These are phyloP conservation scores for Harrya chromipes DNA, from an alignment of 768 basidiomycete genomes.

Conservation along the genomic window DNA sequence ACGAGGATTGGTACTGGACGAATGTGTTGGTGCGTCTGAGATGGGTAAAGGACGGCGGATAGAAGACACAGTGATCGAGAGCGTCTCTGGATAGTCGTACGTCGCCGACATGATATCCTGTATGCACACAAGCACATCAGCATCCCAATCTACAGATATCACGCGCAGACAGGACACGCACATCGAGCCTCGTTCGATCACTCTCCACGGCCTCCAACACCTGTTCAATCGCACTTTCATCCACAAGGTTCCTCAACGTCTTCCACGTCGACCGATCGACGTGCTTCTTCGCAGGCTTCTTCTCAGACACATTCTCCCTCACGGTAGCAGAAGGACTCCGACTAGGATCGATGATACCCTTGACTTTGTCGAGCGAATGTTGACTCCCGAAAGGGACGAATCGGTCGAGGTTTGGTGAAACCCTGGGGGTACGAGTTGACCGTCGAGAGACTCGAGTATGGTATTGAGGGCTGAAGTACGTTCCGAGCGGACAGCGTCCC, in stretches of 20 bases:
- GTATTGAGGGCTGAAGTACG: conserved; percentile 61
- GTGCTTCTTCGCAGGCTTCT: conserved; percentile 16
- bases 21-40: conserved; percentile 44
- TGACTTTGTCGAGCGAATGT: conserved; percentile 44
- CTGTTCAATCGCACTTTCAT: conserved; percentile 79
- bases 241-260: conserved; percentile 81
- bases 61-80: conserved; percentile 50
- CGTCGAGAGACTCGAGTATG: conserved; percentile 68
- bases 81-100: conserved; percentile 64
- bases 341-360: conserved; percentile 38
- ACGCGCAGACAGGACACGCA: conserved; percentile 31
- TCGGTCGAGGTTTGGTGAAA: conserved; percentile 66
- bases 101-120: conserved; percentile 64
- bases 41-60: conserved; percentile 54
- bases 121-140: background rate
- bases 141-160: too few relatives aligned
- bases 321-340: conserved; percentile 33
- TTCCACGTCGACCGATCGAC: conserved; percentile 67
- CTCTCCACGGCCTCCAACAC: conserved; percentile 69
- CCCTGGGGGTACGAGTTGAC: conserved; percentile 72
- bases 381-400: conserved; percentile 81
- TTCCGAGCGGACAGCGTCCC: conserved; percentile 63
- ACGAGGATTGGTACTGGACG: conserved; percentile 68
- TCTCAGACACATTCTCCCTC: conserved; percentile 20
- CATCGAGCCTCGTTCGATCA: conserved; percentile 66